A percentile compares a stretch with the other conserved stretches of the same genome.
Conservation (phyloP, 495 filamentous ascomycete species). For the Hypoxylon trugodes region DNA sequence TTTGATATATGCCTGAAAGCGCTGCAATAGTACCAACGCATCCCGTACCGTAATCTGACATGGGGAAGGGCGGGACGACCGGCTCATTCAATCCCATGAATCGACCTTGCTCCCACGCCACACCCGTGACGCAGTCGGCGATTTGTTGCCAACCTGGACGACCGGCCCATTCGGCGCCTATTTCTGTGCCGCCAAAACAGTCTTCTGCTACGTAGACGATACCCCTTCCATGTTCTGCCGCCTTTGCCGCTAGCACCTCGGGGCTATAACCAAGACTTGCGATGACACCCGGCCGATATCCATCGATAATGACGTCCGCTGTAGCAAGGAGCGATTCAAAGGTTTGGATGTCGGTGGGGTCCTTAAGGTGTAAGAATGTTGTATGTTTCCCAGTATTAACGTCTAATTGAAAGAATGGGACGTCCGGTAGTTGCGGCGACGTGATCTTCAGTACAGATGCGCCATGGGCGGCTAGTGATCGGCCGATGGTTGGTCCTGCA, state of each 20-base stretch:
- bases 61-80: slow-evolving; percentile 82
- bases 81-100: slow-evolving; percentile 76
- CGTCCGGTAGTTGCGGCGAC: slow-evolving; percentile 70
- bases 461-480: slow-evolving; percentile 72
- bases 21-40: slow-evolving; percentile 71
- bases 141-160: slow-evolving; percentile 69
- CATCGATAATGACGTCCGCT: slow-evolving; percentile 70
- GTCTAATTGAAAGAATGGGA: slow-evolving; percentile 83
- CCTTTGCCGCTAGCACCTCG: slow-evolving; percentile 59
- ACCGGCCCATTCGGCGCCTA: slow-evolving; percentile 55
- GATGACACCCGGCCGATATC: slow-evolving; percentile 74
- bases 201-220: slow-evolving; percentile 77
- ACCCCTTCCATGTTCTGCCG: slow-evolving; percentile 62
- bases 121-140: slow-evolving; percentile 58
- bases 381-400: slow-evolving; percentile 75
- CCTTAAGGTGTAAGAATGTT: slow-evolving; percentile 64
- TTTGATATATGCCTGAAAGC: slow-evolving; percentile 67
- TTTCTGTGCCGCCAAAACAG: slow-evolving; percentile 66
- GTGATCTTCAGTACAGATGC: slow-evolving; percentile 77
- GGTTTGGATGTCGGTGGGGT: slow-evolving; percentile 55
- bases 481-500: slow-evolving; percentile 69
- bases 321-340: slow-evolving; percentile 68
- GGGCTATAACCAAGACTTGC: slow-evolving; percentile 70
- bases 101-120: slow-evolving; percentile 77
- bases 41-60: slow-evolving; percentile 82